A percentile compares a stretch with the other conserved stretches of the same genome.
These are phyloP conservation scores for Claviceps purpurea DNA, from an alignment of 2,329 filamentous ascomycete species.

Conservation along the genomic window DNA sequence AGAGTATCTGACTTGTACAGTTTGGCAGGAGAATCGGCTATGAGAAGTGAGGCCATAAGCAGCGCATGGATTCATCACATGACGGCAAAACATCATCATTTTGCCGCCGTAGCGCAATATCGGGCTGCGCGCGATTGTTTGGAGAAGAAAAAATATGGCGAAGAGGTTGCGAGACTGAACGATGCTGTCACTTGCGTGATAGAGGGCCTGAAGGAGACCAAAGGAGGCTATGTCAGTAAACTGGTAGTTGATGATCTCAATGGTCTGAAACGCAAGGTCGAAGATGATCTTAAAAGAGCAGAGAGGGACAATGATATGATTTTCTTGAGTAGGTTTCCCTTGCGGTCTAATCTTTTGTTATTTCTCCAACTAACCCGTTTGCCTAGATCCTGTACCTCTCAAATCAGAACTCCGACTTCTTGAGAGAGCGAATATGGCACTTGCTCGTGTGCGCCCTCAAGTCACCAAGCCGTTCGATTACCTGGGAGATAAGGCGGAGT, in stretches of 20 bases:
- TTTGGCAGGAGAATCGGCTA: constrained; percentile 67
- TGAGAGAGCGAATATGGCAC: constrained; percentile 81
- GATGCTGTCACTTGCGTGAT: constrained; percentile 74
- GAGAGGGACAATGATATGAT: constrained; percentile 97
- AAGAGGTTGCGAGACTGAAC: constrained; percentile 76
- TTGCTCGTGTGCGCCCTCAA: constrained; percentile 64
- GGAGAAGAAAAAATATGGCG: constrained; percentile 88
- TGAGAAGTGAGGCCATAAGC: constrained; percentile 80
- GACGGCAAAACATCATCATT: constrained; percentile 93
- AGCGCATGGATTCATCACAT: constrained; percentile 97
- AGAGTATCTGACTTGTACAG: constrained; percentile 85
- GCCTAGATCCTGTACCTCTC: constrained; percentile 59
- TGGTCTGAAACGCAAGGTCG: constrained; percentile 66
- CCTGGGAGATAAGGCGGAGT: constrained; percentile 65
- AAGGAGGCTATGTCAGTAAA: constrained; percentile 62
- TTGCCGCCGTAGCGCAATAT: constrained; percentile 89
- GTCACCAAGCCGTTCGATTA: constrained; percentile 67
- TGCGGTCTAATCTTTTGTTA: not conserved
- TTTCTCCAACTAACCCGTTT: constrained; percentile 16
- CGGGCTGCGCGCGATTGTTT: constrained; percentile 80
- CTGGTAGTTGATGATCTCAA: constrained; percentile 70
- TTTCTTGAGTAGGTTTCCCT: constrained; percentile 52
- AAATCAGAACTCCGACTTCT: constrained; percentile 80
- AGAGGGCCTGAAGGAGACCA: constrained; percentile 73
- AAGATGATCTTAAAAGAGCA: constrained; percentile 79